Evolutionary conservation across 441 rosid species (phyloP).

Genomic region (Syzygium syzygioides): DNA sequence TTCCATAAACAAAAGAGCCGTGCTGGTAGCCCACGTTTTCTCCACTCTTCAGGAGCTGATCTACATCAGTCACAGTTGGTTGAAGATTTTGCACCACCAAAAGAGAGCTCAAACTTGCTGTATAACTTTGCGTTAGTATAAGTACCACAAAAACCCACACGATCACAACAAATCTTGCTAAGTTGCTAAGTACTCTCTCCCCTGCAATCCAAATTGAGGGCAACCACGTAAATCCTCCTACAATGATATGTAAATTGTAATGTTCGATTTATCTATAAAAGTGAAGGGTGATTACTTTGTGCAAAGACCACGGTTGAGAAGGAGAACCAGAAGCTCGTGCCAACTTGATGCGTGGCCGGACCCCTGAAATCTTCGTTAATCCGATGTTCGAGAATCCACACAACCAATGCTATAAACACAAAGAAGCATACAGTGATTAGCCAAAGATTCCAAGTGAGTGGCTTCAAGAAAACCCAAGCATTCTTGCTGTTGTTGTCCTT

Average conservation of each 20-base stretch:
- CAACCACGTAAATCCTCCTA: not conserved
- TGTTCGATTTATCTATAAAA: not conserved
- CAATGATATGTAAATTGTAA: not conserved
- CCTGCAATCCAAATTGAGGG: slow-evolving; percentile 23
- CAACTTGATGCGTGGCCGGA: slow-evolving; percentile 35
- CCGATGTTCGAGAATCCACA: slow-evolving; percentile 60
- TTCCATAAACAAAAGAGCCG: slow-evolving; percentile 37
- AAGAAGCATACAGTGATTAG: slow-evolving; percentile 26
- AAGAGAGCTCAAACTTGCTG: slow-evolving; percentile 50
- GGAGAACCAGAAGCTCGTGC: slow-evolving; percentile 62
- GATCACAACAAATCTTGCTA: slow-evolving; percentile 36
- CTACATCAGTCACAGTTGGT: slow-evolving; percentile 23
- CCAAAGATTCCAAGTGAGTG: slow-evolving; percentile 57
- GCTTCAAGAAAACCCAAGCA: slow-evolving; percentile 45
- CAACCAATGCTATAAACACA: slow-evolving; percentile 36
- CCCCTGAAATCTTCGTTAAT: slow-evolving; percentile 57
- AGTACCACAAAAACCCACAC: slow-evolving; percentile 60
- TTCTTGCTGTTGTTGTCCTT: slow-evolving; percentile 17
- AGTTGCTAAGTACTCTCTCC: slow-evolving; percentile 43
- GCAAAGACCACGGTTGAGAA: slow-evolving; percentile 70
- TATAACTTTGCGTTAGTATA: slow-evolving; percentile 53
- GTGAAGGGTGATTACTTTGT: slow-evolving; percentile 31
- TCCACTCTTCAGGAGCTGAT: slow-evolving; percentile 30
- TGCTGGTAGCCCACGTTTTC: slow-evolving; percentile 35
- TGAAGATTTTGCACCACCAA: slow-evolving; percentile 2